These are phyloP conservation scores for Morella rubra DNA, from an alignment of 306 rosid species.

Conservation along the genomic window DNA sequence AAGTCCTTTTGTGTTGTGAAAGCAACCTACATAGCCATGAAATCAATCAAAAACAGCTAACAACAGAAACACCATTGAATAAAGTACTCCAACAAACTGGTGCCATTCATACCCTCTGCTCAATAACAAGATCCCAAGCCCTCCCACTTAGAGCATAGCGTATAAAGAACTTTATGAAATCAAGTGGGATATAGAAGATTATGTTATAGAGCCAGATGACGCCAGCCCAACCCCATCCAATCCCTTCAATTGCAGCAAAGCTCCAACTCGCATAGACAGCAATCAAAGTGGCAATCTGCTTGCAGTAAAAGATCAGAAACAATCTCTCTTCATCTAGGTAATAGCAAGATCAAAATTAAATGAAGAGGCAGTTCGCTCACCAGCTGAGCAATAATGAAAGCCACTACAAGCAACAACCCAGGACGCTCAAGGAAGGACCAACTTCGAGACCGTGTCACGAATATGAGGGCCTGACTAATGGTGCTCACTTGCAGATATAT, in stretches of 20 bases:
- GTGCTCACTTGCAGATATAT: conserved; percentile 98
- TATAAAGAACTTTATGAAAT: conserved; percentile 73
- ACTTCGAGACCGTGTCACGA: conserved; percentile 92
- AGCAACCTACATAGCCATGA: conserved; percentile 63
- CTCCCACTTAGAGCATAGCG: conserved; percentile 90
- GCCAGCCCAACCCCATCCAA: conserved; percentile 99
- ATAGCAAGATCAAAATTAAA: conserved; percentile 5
- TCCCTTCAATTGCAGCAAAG: conserved; percentile 95
- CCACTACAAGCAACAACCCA: conserved; percentile 65
- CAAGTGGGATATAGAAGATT: conserved; percentile 86
- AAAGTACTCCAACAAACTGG: conserved; percentile 20
- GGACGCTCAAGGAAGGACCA: conserved; percentile 98
- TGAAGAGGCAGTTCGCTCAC: conserved; percentile 42
- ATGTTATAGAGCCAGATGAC: conserved; percentile 93
- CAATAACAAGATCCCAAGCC: conserved; percentile 98
- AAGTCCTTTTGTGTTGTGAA: conserved; percentile 99
- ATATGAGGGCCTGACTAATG: conserved; percentile 95
- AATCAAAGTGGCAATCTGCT: conserved; percentile 91
- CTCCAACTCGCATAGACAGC: conserved; percentile 94
- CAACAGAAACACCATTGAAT: conserved; percentile 11
- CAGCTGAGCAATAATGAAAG: conserved; percentile 88
- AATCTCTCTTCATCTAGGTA: conserved; percentile 7
- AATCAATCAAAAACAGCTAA: conserved; percentile 21
- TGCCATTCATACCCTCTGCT: conserved; percentile 72
- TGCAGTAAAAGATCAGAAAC: conserved; percentile 19